phyloP scores from a whole-genome alignment of 345 rosid genomes.

The Eucalyptus camaldulensis region DNA sequence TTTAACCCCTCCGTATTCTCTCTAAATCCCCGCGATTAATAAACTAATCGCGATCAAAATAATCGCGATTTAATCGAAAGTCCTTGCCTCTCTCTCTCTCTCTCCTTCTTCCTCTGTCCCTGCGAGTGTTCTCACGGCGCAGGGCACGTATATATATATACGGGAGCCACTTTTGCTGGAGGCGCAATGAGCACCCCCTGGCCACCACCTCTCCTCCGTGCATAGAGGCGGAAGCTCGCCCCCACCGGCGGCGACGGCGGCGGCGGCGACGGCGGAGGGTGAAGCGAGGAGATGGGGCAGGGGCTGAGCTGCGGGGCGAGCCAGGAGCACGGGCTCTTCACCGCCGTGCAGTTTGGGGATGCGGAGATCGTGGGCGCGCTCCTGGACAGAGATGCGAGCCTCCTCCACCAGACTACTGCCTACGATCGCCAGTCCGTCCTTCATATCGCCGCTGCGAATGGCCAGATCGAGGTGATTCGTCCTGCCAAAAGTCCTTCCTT shows the following conservation, averaged over 20 bases:
- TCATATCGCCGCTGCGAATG: slow-evolving; percentile 94
- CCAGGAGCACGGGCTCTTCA: slow-evolving; percentile 59
- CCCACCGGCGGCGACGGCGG: not conserved
- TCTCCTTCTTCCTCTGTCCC: not conserved
- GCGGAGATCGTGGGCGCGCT: slow-evolving; percentile 26
- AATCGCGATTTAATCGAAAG: not conserved
- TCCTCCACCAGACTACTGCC: slow-evolving; percentile 37
- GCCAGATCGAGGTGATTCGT: slow-evolving; percentile 81
- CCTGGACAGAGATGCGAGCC: slow-evolving; percentile 43
- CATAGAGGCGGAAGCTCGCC: not conserved
- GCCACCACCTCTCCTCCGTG: not conserved
- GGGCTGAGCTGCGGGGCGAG: slow-evolving; percentile 67
- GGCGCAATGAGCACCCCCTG: not conserved
- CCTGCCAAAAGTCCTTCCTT: not conserved
- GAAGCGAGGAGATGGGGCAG: slow-evolving; percentile 62
- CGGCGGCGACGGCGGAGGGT: not conserved
- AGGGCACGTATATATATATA: not conserved
- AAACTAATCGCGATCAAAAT: not conserved
- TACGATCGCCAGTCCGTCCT: slow-evolving; percentile 85
- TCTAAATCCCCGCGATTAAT: not conserved
- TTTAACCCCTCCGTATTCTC: not conserved
- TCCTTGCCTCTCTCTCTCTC: not conserved
- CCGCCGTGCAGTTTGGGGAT: slow-evolving; percentile 75
- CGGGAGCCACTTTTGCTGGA: not conserved
- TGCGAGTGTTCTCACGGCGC: not conserved